phyloP scores from a whole-genome alignment of 371 early-diverging fungal genomes.

The Batkoa obscura region DNA sequence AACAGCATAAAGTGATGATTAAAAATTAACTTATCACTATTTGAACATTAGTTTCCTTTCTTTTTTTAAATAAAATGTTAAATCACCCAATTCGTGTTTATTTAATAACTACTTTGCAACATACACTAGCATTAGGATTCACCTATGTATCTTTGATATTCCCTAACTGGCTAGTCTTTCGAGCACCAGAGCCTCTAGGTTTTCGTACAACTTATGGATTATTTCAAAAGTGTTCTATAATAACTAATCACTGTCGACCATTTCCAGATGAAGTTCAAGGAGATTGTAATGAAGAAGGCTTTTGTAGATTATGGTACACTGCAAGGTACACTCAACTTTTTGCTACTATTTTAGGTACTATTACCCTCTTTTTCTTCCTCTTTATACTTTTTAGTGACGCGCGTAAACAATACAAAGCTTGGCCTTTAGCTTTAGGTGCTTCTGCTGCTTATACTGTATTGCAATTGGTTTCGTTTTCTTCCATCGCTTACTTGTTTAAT shows the following conservation, averaged over 20 bases:
- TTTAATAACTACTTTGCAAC: background rate
- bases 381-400: background rate
- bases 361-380: conserved; percentile 7
- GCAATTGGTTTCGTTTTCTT: background rate
- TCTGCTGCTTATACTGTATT: background rate
- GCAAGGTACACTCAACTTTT: conserved; percentile 1
- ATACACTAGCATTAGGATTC: background rate
- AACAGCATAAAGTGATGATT: no score
- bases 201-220: conserved; percentile 4
- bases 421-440: no score
- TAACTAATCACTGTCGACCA: conserved; percentile 4
- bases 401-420: background rate
- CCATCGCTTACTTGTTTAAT: background rate
- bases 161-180: conserved; percentile 5
- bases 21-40: no score
- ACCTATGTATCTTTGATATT: background rate
- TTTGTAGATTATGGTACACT: conserved; percentile 9
- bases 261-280: conserved; percentile 8
- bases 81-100: background rate
- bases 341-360: conserved; percentile 3
- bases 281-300: conserved; percentile 10
- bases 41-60: no score
- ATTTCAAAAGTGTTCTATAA: conserved; percentile 1
- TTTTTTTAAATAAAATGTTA: background rate
- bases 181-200: background rate